Evolutionary conservation across 768 basidiomycete genomes (phyloP).

Genomic region (Pholiota conissans): DNA sequence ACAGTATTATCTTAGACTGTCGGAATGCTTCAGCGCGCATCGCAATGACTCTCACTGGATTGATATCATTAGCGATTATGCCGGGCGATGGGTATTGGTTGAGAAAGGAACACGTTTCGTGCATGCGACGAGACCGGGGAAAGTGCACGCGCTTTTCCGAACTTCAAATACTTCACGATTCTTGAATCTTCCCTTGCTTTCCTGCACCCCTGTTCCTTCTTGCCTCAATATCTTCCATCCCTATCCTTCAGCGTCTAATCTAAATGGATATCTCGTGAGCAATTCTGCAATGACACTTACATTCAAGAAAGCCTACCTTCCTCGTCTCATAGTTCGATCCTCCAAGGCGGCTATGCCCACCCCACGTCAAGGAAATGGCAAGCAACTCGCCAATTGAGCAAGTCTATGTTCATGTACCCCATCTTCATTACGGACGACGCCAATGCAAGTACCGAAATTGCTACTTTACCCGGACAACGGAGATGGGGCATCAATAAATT

Average conservation of each 20-base stretch:
- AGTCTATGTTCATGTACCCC: conserved; percentile 98
- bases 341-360: conserved; percentile 94
- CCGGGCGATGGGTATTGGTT: conserved; percentile 9
- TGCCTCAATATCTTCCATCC: background rate
- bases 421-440: conserved; percentile 98
- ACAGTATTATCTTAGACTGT: background rate
- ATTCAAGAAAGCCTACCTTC: background rate
- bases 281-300: background rate
- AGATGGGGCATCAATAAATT: conserved; percentile 96
- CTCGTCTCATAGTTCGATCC: conserved; percentile 55
- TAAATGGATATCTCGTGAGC: conserved; percentile 23
- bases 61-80: background rate
- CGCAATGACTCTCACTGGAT: background rate
- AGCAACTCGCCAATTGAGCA: conserved; percentile 73
- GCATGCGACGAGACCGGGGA: conserved; percentile 8
- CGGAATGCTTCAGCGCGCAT: background rate
- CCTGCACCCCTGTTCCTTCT: background rate
- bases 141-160: background rate
- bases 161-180: background rate
- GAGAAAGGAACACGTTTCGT: conserved; percentile 22
- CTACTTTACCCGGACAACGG: conserved; percentile 80
- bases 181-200: background rate
- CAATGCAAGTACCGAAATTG: conserved; percentile 76
- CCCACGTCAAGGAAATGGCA: conserved; percentile 90
- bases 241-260: background rate